Conservation (phyloP, 805 yeast species). For the Starmerella gropengiesseri region DNA sequence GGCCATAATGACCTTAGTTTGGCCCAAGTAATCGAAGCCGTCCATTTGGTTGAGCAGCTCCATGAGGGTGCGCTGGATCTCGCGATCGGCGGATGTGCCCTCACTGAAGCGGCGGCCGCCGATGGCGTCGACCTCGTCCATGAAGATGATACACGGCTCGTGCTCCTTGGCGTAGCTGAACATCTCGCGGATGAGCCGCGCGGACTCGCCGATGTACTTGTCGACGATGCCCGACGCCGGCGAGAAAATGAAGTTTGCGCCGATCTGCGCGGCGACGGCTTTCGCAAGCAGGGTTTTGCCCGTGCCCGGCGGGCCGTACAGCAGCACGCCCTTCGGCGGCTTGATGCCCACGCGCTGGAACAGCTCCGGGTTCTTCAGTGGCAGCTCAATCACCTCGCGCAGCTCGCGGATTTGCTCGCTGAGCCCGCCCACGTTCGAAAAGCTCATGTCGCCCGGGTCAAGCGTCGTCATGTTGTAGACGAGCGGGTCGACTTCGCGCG, state of each 20-base stretch:
- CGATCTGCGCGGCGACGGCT: conserved; percentile 97
- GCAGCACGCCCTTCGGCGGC: conserved; percentile 95
- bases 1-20: conserved; percentile 96
- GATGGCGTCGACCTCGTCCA: conserved; percentile 98
- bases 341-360: conserved; percentile 93
- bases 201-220: conserved; percentile 95
- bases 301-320: conserved; percentile 98
- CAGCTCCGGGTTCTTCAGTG: conserved; percentile 91
- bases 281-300: conserved; percentile 94
- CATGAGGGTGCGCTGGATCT: conserved; percentile 95
- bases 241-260: conserved; percentile 94
- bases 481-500: conserved; percentile 95
- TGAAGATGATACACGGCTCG: conserved; percentile 94
- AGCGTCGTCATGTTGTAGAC: conserved; percentile 97
- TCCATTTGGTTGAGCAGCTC: conserved; percentile 96
- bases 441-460: conserved; percentile 94
- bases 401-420: conserved; percentile 91
- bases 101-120: conserved; percentile 97
- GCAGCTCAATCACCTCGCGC: conserved; percentile 94
- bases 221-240: conserved; percentile 98
- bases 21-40: conserved; percentile 93
- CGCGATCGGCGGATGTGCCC: conserved; percentile 98
- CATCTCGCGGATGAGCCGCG: conserved; percentile 94
- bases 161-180: conserved; percentile 95
- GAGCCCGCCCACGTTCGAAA: conserved; percentile 91